A percentile compares a stretch with the other conserved stretches of the same genome.
These are phyloP conservation scores for Curvularia sp. DNA, from an alignment of 2,329 filamentous ascomycete species.

Conservation along the genomic window DNA sequence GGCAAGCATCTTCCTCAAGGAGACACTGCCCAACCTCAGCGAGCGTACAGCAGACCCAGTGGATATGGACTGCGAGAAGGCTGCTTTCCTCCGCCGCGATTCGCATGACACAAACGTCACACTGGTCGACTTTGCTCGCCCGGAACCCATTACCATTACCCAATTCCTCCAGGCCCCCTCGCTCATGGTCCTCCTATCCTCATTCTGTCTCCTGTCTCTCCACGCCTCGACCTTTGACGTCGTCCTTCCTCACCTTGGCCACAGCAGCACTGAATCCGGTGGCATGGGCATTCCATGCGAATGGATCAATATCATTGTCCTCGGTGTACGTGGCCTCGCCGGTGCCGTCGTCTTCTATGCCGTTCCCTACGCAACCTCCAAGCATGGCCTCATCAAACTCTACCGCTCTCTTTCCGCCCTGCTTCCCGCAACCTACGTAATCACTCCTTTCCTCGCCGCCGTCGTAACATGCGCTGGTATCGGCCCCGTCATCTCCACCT, in stretches of 20 bases:
- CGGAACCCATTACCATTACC: slow-evolving; percentile 53
- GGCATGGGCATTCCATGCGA: slow-evolving; percentile 57
- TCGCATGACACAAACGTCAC: slow-evolving; percentile 47
- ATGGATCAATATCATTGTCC: slow-evolving; percentile 53
- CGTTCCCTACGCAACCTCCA: slow-evolving; percentile 48
- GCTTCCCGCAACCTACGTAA: slow-evolving; percentile 51
- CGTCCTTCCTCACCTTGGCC: slow-evolving; percentile 57
- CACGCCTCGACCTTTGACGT: slow-evolving; percentile 62
- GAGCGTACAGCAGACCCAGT: slow-evolving; percentile 26
- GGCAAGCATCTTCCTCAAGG: slow-evolving; percentile 51
- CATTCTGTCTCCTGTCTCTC: slow-evolving; percentile 62
- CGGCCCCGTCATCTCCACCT: slow-evolving; percentile 48
- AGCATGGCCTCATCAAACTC: slow-evolving; percentile 52
- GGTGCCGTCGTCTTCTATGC: slow-evolving; percentile 49
- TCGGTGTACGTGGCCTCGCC: slow-evolving; percentile 53
- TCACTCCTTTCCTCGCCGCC: slow-evolving; percentile 51
- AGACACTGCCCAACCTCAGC: slow-evolving; percentile 45
- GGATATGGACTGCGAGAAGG: slow-evolving; percentile 54
- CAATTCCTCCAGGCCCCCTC: slow-evolving; percentile 57
- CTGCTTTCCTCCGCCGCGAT: slow-evolving; percentile 53
- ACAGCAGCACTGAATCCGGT: slow-evolving; percentile 53
- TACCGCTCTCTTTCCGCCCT: slow-evolving; percentile 52
- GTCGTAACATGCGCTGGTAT: slow-evolving; percentile 45
- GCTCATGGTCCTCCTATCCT: slow-evolving; percentile 55
- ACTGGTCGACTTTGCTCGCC: slow-evolving; percentile 46